Base-by-base conservation (phyloP, 139 green algal species). In the Trebouxia sp. region DNA sequence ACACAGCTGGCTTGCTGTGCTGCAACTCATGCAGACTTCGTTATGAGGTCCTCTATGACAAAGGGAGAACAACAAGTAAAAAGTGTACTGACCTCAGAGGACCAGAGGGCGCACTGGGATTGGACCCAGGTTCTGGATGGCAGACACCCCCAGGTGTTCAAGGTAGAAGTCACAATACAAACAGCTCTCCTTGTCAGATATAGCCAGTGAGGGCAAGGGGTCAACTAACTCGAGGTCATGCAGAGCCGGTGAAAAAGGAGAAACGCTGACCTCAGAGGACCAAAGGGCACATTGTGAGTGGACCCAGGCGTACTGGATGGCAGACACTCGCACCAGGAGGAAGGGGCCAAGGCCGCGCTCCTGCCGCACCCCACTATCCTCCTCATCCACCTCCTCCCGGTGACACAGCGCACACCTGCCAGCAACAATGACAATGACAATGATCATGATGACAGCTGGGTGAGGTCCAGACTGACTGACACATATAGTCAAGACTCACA, bases 201-300 rank as follows among this genome's bases (percentile, higher is more conserved):
- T 22, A 58, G 50, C 50, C 26, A 22, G 50, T 3, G 4, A 58
- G 20, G 26, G 3, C 50, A 58, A 22, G 50, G 26, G 50, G 39
- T 17, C 39, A 26, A 20, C 11, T 28, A 30, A 20, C 9, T 8
- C 3, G 12, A 53, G 66, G 22, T 28, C 15, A 39, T 6, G 41
- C 26, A 35, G 14, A 58, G 22, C 20, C 20, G 11, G 41, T 7
- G 9, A 22, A 5, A 38, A 3, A 50, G 24, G 6, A 32, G n/a
- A 30, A 7, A 20, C 24, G 3, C 51, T 38, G 1, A 94, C 90
- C 50, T 93, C 90, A 9, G 88, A 85, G 5, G 85, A 93, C 91
- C 91, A 95, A 55, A 85, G 76, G 11, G 87, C 88, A 75, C 91
- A 95, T 77, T 95, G 89, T 42, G 85, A 75, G 80, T 95, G 91